Conservation (phyloP, 805 yeast genomes). For the Ogataea wickerhamii region DNA sequence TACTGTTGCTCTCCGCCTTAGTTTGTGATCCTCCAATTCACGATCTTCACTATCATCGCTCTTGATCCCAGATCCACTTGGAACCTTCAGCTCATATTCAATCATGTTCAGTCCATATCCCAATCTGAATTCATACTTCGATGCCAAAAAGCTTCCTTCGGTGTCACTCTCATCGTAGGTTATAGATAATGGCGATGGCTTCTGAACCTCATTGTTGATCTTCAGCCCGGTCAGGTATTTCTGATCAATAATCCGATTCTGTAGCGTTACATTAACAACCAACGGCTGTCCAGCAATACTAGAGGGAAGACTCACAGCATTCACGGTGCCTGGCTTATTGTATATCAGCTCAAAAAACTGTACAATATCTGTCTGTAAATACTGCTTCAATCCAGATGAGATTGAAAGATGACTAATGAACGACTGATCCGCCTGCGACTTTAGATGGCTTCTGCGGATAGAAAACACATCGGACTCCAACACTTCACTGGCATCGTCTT, state of each 20-base stretch:
- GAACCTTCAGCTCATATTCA: slow-evolving; percentile 34
- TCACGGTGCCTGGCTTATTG: slow-evolving; percentile 37
- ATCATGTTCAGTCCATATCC: slow-evolving; percentile 45
- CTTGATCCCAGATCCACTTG: slow-evolving; percentile 9
- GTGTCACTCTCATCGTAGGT: slow-evolving; percentile 29
- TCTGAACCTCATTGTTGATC: slow-evolving; percentile 43
- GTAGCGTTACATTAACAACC: slow-evolving; percentile 41
- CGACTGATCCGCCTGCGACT: slow-evolving; percentile 22
- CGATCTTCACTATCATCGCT: background rate
- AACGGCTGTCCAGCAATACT: slow-evolving; percentile 42
- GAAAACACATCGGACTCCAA: slow-evolving; percentile 5
- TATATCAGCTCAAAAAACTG: slow-evolving; percentile 27
- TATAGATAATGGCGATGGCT: slow-evolving; percentile 39
- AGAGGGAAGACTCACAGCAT: slow-evolving; percentile 45
- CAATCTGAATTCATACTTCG: slow-evolving; percentile 44
- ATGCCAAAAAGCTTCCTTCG: slow-evolving; percentile 26
- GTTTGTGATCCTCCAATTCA: slow-evolving; percentile 10
- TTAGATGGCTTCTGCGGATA: slow-evolving; percentile 6
- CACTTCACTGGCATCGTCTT: slow-evolving; percentile 8
- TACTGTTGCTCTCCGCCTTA: slow-evolving; percentile 14
- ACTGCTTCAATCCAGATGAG: slow-evolving; percentile 32
- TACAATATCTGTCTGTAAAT: slow-evolving; percentile 18
- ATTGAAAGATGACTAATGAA: slow-evolving; percentile 37
- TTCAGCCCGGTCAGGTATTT: slow-evolving; percentile 37
- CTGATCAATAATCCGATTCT: slow-evolving; percentile 36